Base-by-base conservation (phyloP, 2,329 filamentous ascomycete species). In the Fusarium brevicatenulatum region DNA sequence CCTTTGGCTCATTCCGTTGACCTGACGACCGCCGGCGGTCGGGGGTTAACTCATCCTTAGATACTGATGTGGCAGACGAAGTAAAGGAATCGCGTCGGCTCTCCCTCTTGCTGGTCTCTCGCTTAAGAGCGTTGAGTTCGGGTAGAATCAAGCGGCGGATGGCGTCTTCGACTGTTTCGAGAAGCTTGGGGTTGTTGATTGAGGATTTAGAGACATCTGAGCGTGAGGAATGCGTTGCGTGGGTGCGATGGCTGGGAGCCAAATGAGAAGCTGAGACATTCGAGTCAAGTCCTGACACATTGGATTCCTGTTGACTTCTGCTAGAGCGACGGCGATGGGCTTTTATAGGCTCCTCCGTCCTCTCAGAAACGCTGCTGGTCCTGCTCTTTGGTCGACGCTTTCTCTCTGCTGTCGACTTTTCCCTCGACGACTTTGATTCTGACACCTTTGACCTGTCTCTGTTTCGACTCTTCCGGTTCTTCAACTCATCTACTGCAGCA, bases 161-260 rank as follows among this genome's bases (percentile, higher is more conserved):
- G 19, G 95, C 95, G 82, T 97, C 95, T 83, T 98, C 95, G 7
- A 98, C 95, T 0, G 95, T 96, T 78, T 96, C 93, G 5, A 98
- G 87, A 4, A 98, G 85, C 79, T 94, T 96, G 0, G 95, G 95
- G 78, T 98, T 97, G 83, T 97, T 97, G 80, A 97, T 93, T 1
- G 93, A 95, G 7, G 94, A 93, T 60, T 88, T 89, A 34, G 88
- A 90, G 30, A 82, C 82, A 12, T 82, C 83, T 1, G 86, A 88
- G 62, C 84, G 85, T 67, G 85, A 81, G 39, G 88, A 88, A 78
- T 88, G 85, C 69, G 87, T 85, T 72, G 89, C 87, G 65, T 86
- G 81, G 2, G 88, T 90, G 50, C 87, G 86, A 73, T 90, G 87
- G 78, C 86, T 89, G 39, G 85, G 83, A 11, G 87, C 83, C 23